Evolutionary conservation across 2,329 filamentous ascomycete species (phyloP), one percentile per base, ranked within the genome.

Genomic region (Pseudogymnoascus sp.): DNA sequence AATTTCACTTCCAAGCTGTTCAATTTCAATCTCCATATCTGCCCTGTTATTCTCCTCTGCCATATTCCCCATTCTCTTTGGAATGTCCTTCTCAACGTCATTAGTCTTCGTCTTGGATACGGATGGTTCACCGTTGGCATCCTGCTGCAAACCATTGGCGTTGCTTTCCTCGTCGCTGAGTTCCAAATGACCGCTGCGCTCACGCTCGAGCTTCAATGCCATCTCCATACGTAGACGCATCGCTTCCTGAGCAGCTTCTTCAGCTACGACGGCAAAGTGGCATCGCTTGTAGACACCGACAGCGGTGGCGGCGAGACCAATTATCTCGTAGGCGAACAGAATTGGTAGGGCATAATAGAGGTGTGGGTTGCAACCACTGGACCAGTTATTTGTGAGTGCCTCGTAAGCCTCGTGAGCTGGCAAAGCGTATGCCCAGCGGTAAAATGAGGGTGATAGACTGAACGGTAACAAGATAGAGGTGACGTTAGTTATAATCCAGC

Each of bases 401-500:
- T 73, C 71, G 65, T 75, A 79, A 60, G 88, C 78, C 48, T 83
- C 80, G 71, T 86, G 82, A 65, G 88, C 71, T n/a, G 85, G 85
- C 83, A 83, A 87, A 0, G 80, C 84, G 70, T 85, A 85, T 0
- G 84, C 85, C 81, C 83, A 88, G 1, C 73, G 71, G 70, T 84
- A 88, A 69, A 87, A 87, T 0, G 72, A 75, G 0, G 83, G 81
- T 3, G 83, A 80, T 41, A 88, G 74, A 34, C 84, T 81, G 41
- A 87, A 74, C 3, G 81, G 73, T 72, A 87, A 86, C 69, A 88
- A 87, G 0, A 78, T 74, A 0, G 83, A 86, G 0, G 79, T 76
- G 0, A 87, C 84, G 69, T 88, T 88, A 6, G 81, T 82, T 65
- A 88, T 86, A 60, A 87, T 84, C 84, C 83, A 86, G 71, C 87